A percentile compares a stretch with the other conserved stretches of the same genome.
Conservation (phyloP, 169 alveolate species). For the Plasmodium adleri region DNA sequence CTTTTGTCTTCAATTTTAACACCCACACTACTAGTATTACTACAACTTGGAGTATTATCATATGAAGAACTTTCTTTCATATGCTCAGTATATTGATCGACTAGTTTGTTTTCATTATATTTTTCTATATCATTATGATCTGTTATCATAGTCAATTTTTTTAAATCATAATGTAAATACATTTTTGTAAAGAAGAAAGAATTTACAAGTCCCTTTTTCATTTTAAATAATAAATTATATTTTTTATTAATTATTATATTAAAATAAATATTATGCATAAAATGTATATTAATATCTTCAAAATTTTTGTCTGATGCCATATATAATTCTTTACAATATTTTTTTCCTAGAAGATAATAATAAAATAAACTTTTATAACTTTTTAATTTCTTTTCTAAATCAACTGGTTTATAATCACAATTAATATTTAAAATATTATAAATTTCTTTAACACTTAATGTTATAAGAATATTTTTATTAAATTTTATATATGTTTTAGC, state of each 20-base stretch:
- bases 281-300: conserved; percentile 30
- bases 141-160: conserved; percentile 14
- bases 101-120: neutral
- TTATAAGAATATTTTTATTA: conserved; percentile 24
- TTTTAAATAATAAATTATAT: conserved; percentile 16
- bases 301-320: conserved; percentile 58
- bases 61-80: neutral
- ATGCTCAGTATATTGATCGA: neutral
- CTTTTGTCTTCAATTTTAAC: too few species aligned
- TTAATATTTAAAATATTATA: conserved; percentile 39
- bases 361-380: conserved; percentile 25
- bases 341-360: conserved; percentile 54
- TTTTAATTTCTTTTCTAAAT: conserved; percentile 60
- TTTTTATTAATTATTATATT: conserved; percentile 36
- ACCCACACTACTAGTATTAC: too few species aligned
- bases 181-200: conserved; percentile 66
- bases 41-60: neutral
- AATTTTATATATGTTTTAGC: conserved; percentile 24
- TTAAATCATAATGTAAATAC: conserved; percentile 10
- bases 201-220: conserved; percentile 20
- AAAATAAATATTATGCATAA: conserved; percentile 31
- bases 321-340: conserved; percentile 60
- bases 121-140: neutral
- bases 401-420: conserved; percentile 19
- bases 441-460: conserved; percentile 47